phyloP scores from a whole-genome alignment of 1,139 yeast genomes.

The Torulaspora globosa region DNA sequence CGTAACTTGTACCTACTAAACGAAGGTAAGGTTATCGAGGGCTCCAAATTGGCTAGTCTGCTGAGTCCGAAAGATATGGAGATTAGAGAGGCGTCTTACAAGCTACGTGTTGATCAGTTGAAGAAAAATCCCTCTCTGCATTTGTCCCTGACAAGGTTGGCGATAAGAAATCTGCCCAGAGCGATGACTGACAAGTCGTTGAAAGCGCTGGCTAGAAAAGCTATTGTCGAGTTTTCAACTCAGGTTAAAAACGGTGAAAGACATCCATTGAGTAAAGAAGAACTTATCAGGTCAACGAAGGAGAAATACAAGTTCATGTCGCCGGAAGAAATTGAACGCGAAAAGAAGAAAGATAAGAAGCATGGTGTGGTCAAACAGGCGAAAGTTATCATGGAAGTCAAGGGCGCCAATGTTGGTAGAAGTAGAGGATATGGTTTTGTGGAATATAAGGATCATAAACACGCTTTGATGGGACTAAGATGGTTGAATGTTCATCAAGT shows the following conservation, averaged over 20 bases:
- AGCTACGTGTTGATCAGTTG: conserved; percentile 82
- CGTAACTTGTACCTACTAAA: conserved; percentile 81
- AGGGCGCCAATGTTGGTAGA: conserved; percentile 81
- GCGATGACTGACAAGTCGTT: conserved; percentile 84
- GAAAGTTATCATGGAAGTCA: conserved; percentile 86
- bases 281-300: conserved; percentile 70
- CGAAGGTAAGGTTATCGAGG: conserved; percentile 86
- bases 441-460: conserved; percentile 87
- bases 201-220: conserved; percentile 90
- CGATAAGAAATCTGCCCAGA: conserved; percentile 89
- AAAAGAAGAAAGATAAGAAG: conserved; percentile 59
- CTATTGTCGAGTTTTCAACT: conserved; percentile 91
- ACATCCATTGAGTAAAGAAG: conserved; percentile 88
- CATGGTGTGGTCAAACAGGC: conserved; percentile 92
- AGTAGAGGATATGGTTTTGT: conserved; percentile 96
- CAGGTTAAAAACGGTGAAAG: conserved; percentile 74
- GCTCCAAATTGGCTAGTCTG: conserved; percentile 70
- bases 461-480: conserved; percentile 93
- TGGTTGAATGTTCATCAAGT: conserved; percentile 96
- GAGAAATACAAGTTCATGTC: conserved; percentile 49
- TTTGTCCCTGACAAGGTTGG: conserved; percentile 86
- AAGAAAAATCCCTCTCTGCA: conserved; percentile 88
- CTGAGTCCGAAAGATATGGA: conserved; percentile 74
- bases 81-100: conserved; percentile 81
- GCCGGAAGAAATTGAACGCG: conserved; percentile 45